phyloP scores from a whole-genome alignment of 768 basidiomycete species.

The Mycena rebaudengoi region DNA sequence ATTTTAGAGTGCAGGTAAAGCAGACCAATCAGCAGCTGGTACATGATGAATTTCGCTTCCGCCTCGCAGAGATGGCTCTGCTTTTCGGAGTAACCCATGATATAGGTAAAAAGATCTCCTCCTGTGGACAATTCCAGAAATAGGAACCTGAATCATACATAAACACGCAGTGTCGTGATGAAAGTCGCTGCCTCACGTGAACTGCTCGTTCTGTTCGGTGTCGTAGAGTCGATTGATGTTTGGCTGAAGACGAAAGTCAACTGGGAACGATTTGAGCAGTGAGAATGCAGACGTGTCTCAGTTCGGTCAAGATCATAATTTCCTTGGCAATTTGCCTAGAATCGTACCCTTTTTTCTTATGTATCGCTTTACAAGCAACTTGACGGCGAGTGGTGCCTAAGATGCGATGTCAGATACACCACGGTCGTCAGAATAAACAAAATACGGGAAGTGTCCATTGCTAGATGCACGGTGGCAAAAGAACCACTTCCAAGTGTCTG shows the following conservation, averaged over 20 bases:
- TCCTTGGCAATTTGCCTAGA: slow-evolving; percentile 77
- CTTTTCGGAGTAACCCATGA: slow-evolving; percentile 64
- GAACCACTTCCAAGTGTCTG: slow-evolving; percentile 84
- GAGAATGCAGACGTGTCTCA: slow-evolving; percentile 64
- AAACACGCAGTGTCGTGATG: too few relatives aligned
- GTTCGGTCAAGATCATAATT: slow-evolving; percentile 72
- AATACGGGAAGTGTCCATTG: slow-evolving; percentile 63
- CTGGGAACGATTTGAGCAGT: neutral
- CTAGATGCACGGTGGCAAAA: slow-evolving; percentile 85
- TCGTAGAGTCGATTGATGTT: slow-evolving; percentile 84
- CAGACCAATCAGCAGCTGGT: slow-evolving; percentile 76
- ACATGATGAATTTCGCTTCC: slow-evolving; percentile 87
- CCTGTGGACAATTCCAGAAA: neutral
- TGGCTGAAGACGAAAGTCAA: slow-evolving; percentile 54
- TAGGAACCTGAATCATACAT: too few relatives aligned
- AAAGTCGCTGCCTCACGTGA: too few relatives aligned
- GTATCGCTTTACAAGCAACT: slow-evolving; percentile 87
- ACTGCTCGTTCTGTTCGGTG: slow-evolving; percentile 67
- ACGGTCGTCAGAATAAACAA: neutral
- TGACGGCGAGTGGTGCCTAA: slow-evolving; percentile 56
- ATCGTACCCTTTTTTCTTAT: slow-evolving; percentile 66
- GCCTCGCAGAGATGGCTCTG: slow-evolving; percentile 71
- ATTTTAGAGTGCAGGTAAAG: slow-evolving; percentile 73
- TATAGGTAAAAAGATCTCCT: slow-evolving; percentile 83
- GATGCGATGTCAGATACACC: neutral